A percentile compares a stretch with the other conserved stretches of the same genome.
These are phyloP conservation scores for Miscanthus lutarioriparius DNA, from an alignment of 176 grass and related monocot species.

Conservation along the genomic window DNA sequence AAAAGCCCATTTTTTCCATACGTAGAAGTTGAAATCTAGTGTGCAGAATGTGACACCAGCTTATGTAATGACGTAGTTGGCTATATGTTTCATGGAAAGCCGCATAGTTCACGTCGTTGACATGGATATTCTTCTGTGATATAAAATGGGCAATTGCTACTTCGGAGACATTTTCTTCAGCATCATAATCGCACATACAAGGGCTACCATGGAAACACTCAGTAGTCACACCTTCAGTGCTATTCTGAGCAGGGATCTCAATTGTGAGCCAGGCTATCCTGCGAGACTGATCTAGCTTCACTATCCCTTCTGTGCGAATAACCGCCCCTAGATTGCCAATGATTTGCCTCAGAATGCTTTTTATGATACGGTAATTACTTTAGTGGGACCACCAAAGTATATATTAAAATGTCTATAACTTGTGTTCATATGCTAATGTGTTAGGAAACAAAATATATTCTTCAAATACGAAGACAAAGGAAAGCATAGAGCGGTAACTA, in stretches of 20 bases:
- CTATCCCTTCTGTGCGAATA: background rate
- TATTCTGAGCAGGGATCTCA: background rate
- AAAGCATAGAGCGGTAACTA: too few species aligned
- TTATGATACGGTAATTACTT: background rate
- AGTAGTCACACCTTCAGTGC: background rate
- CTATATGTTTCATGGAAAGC: background rate
- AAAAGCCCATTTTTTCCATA: background rate
- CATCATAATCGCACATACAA: background rate
- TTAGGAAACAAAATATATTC: background rate
- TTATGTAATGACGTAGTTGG: background rate
- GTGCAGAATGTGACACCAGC: background rate
- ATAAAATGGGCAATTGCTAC: background rate
- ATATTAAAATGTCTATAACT: background rate
- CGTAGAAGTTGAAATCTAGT: background rate
- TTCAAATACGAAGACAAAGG: too few species aligned
- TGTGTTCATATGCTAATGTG: background rate
- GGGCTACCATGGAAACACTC: background rate
- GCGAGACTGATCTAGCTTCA: background rate
- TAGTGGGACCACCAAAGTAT: background rate
- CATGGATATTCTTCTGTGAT: background rate
- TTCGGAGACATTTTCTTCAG: background rate
- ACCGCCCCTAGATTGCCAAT: background rate
- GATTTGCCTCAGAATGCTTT: background rate
- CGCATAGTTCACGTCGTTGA: background rate
- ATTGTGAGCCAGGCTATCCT: background rate